phyloP scores from a whole-genome alignment of 345 rosid species.

The Pseudoturritis turrita region DNA sequence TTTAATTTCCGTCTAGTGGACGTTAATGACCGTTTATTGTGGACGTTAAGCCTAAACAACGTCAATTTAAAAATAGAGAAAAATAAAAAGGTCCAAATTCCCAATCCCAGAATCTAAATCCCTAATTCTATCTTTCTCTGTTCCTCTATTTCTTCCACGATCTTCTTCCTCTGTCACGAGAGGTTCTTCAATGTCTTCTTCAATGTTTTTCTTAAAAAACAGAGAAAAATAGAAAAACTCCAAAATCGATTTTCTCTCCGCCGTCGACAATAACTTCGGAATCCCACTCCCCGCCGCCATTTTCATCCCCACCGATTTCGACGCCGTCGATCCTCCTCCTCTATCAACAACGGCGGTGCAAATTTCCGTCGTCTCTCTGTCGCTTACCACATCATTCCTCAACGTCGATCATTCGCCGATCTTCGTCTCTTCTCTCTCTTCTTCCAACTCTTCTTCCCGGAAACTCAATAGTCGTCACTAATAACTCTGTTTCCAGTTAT shows the following conservation, averaged over 20 bases:
- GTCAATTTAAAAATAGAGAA: too few relatives aligned
- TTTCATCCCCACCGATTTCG: constrained; percentile 50
- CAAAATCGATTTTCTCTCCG: constrained; percentile 44
- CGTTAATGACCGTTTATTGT: too few relatives aligned
- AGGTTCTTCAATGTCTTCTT: too few relatives aligned
- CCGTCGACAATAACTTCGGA: constrained; percentile 31
- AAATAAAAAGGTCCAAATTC: too few relatives aligned
- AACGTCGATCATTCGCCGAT: constrained; percentile 60
- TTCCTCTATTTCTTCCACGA: too few relatives aligned
- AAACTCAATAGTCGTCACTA: constrained; percentile 60
- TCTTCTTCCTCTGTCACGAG: too few relatives aligned
- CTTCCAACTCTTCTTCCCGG: constrained; percentile 62
- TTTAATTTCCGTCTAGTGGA: too few relatives aligned
- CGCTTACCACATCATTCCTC: constrained; percentile 76
- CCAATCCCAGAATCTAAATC: too few relatives aligned
- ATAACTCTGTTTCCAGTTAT: constrained; percentile 47
- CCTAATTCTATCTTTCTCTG: too few relatives aligned
- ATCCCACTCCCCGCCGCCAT: constrained; percentile 56
- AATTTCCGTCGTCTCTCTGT: constrained; percentile 24
- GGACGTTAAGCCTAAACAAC: too few relatives aligned
- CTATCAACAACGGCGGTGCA: neutral
- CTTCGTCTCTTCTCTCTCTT: constrained; percentile 53
- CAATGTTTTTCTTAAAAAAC: too few relatives aligned
- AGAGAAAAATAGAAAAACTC: too few relatives aligned
- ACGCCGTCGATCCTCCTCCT: constrained; percentile 17